These are phyloP conservation scores for Trichoderma gamsii DNA, from an alignment of 495 filamentous ascomycete species.

Conservation along the genomic window DNA sequence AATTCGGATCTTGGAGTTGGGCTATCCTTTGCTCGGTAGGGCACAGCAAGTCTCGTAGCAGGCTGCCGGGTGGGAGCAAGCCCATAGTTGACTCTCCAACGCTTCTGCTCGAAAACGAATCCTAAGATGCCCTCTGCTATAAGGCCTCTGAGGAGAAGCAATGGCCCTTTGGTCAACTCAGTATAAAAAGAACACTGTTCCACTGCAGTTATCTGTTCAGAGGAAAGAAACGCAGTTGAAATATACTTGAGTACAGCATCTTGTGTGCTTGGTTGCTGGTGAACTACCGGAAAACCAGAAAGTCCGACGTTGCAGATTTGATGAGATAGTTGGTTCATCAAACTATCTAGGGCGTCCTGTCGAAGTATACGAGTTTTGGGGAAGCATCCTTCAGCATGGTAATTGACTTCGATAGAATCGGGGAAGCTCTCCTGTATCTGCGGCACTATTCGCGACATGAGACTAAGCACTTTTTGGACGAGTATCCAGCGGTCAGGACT, in stretches of 20 bases:
- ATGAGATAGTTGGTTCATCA: slow-evolving; percentile 29
- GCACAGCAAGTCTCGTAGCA: slow-evolving; percentile 55
- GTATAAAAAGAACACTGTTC: slow-evolving; percentile 35
- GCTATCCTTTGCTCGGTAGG: slow-evolving; percentile 62
- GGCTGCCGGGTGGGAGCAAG: slow-evolving; percentile 39
- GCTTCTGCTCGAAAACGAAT: slow-evolving; percentile 51
- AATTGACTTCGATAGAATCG: slow-evolving; percentile 34
- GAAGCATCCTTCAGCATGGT: slow-evolving; percentile 30
- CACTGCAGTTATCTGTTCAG: slow-evolving; percentile 31
- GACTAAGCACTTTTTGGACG: slow-evolving; percentile 48
- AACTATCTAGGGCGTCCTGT: slow-evolving; percentile 25
- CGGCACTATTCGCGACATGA: slow-evolving; percentile 31
- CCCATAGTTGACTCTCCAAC: slow-evolving; percentile 66
- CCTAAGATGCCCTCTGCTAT: slow-evolving; percentile 50
- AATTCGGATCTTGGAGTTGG: slow-evolving; percentile 62
- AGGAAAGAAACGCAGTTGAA: slow-evolving; percentile 24
- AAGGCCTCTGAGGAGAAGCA: slow-evolving; percentile 57
- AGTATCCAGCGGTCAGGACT: slow-evolving; percentile 54
- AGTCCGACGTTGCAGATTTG: slow-evolving; percentile 36
- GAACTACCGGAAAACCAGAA: slow-evolving; percentile 34
- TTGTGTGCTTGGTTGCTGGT: slow-evolving; percentile 31
- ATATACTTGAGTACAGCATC: slow-evolving; percentile 42
- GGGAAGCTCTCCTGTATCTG: slow-evolving; percentile 26
- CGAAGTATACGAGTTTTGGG: slow-evolving; percentile 41
- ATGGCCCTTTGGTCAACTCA: slow-evolving; percentile 27